A percentile compares a stretch with the other conserved stretches of the same genome.
Conservation (phyloP, 345 rosid species). For the Lumnitzera littorea region DNA sequence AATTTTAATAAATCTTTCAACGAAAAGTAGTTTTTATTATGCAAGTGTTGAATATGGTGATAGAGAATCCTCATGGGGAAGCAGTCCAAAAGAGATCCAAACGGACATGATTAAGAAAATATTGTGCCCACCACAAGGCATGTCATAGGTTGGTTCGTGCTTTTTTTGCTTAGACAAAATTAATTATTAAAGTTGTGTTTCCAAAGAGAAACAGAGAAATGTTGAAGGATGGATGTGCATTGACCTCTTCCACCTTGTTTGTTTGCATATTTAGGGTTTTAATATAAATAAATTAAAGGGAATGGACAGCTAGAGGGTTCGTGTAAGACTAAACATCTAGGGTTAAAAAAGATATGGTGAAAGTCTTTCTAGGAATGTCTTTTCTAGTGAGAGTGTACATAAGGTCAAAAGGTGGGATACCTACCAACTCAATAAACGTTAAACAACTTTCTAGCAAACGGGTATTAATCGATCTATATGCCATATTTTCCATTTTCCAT, state of each 20-base stretch:
- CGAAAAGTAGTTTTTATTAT: too few species aligned
- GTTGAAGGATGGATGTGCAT: conserved; percentile 10
- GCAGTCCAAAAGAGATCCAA: conserved; percentile 4
- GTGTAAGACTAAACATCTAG: background rate
- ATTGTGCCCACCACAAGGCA: conserved; percentile 1
- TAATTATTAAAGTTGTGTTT: background rate
- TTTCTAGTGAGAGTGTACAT: conserved; percentile 3
- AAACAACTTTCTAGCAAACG: background rate
- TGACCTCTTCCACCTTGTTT: conserved; percentile 9
- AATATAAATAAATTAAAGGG: background rate
- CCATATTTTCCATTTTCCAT: too few species aligned
- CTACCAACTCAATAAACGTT: conserved; percentile 7
- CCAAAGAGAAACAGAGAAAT: background rate
- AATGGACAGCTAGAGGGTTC: background rate
- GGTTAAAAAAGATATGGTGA: background rate
- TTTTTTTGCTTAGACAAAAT: background rate
- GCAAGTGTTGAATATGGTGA: background rate
- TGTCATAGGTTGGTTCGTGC: background rate
- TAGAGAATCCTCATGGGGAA: conserved; percentile 4
- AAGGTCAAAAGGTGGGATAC: conserved; percentile 15
- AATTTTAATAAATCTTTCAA: too few species aligned
- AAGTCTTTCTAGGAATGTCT: conserved; percentile 11
- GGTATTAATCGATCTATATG: background rate
- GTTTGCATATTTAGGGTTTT: background rate
- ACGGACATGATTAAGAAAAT: background rate